These are phyloP conservation scores for Pneumocystis sp. DNA, from an alignment of 1,139 yeast species.

Conservation along the genomic window DNA sequence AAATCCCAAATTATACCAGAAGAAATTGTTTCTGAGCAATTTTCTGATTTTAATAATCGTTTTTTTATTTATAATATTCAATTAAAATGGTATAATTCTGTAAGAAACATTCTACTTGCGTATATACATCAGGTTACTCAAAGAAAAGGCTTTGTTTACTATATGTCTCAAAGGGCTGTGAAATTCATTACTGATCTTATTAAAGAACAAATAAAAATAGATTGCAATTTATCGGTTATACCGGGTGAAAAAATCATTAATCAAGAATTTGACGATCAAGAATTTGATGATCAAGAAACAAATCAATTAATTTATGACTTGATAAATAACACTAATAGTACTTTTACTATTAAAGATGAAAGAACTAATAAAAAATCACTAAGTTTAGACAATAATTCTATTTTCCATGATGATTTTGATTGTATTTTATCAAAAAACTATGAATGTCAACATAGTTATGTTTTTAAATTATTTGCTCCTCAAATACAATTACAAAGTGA, in stretches of 20 bases:
- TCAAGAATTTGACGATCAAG: constrained; percentile 4
- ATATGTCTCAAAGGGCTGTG: constrained; percentile 57
- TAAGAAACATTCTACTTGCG: constrained; percentile 46
- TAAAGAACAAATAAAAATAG: constrained; percentile 14
- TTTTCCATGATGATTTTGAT: constrained; percentile 33
- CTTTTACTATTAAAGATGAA: background rate
- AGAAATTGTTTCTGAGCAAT: background rate
- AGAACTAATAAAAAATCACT: background rate
- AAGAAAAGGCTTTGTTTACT: constrained; percentile 42
- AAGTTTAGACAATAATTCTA: background rate
- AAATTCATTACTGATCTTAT: constrained; percentile 45
- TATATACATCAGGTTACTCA: constrained; percentile 49
- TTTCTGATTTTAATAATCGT: constrained; percentile 44
- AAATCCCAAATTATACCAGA: background rate
- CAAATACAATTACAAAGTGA: constrained; percentile 70
- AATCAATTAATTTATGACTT: background rate
- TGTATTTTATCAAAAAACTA: constrained; percentile 32
- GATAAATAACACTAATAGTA: background rate
- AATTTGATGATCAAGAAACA: constrained; percentile 16
- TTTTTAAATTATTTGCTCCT: constrained; percentile 64
- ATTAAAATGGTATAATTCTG: constrained; percentile 61
- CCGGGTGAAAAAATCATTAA: constrained; percentile 7
- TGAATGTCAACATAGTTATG: constrained; percentile 44
- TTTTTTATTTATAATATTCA: constrained; percentile 66
- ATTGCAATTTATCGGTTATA: background rate